These are phyloP conservation scores for Puccinia polysora DNA, from an alignment of 1,284 basidiomycete species.

Conservation along the genomic window DNA sequence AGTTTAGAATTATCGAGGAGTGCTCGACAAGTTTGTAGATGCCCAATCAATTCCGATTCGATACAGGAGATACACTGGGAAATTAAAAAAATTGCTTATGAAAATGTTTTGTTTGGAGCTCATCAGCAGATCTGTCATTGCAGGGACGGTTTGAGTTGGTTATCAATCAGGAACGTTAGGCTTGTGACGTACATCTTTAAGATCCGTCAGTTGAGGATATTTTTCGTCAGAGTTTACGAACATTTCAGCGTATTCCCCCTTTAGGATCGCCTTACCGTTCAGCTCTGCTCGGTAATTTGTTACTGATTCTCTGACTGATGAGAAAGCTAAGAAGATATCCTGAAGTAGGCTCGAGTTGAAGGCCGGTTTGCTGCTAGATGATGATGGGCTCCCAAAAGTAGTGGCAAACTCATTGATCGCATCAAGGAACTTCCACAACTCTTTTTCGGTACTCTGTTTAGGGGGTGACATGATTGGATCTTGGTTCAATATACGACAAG, in stretches of 20 bases:
- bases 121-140: too few relatives aligned
- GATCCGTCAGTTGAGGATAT: constrained; percentile 24
- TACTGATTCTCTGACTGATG: constrained; percentile 32
- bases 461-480: not conserved
- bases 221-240: constrained; percentile 23
- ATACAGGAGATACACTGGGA: constrained; percentile 35
- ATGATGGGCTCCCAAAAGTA: constrained; percentile 38
- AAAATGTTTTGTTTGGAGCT: not conserved
- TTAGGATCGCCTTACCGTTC: constrained; percentile 46
- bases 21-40: constrained; percentile 49
- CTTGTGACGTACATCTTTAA: constrained; percentile 36
- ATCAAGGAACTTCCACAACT: constrained; percentile 32
- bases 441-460: constrained; percentile 18
- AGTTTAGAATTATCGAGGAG: constrained; percentile 48
- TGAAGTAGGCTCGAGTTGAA: constrained; percentile 46
- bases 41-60: constrained; percentile 48
- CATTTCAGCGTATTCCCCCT: constrained; percentile 25
- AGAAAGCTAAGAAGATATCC: constrained; percentile 46
- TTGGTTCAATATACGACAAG: too few relatives aligned
- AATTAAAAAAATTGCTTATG: not conserved
- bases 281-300: constrained; percentile 42
- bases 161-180: too few relatives aligned
- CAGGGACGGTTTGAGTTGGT: too few relatives aligned
- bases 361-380: not conserved
- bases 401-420: constrained; percentile 49